A percentile compares a stretch with the other conserved stretches of the same genome.
Evolutionary conservation across 2,329 filamentous ascomycete genomes (phyloP).

Genomic region (Alternaria triticina): DNA sequence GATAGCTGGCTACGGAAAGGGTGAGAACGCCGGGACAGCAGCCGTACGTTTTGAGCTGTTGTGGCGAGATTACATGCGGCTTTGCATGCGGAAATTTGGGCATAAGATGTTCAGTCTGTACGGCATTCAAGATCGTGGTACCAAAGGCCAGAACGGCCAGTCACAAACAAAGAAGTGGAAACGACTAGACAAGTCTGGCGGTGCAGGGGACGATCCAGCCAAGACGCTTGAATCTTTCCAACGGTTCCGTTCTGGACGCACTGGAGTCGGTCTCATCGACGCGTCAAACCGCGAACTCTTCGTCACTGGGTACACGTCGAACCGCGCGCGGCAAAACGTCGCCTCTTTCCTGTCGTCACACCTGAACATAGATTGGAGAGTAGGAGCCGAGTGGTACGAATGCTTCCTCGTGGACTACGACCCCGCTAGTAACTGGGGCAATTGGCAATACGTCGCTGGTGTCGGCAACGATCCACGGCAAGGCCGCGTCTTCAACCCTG

Average conservation of each 20-base stretch:
- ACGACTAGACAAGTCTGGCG: conserved; percentile 25
- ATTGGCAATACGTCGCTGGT: conserved; percentile 82
- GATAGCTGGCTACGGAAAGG: conserved; percentile 65
- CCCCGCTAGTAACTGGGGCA: conserved; percentile 77
- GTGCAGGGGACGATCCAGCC: conserved; percentile 53
- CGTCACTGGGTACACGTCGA: conserved; percentile 79
- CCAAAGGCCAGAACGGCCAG: conserved; percentile 32
- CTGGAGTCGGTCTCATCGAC: conserved; percentile 79
- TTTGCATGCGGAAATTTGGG: conserved; percentile 75
- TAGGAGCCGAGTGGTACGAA: conserved; percentile 85
- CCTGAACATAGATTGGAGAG: conserved; percentile 77
- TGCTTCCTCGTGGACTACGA: conserved; percentile 78
- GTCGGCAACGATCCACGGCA: conserved; percentile 80
- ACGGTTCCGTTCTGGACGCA: conserved; percentile 70
- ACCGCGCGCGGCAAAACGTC: conserved; percentile 77
- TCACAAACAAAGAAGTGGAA: conserved; percentile 51
- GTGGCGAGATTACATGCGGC: conserved; percentile 80
- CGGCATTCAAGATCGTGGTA: conserved; percentile 62
- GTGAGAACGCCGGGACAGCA: conserved; percentile 74
- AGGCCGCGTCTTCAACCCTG: conserved; percentile 78
- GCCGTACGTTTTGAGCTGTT: conserved; percentile 75
- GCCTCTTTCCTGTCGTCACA: conserved; percentile 77
- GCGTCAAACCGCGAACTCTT: conserved; percentile 76
- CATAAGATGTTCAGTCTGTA: conserved; percentile 67
- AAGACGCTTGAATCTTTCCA: conserved; percentile 54